phyloP scores from a whole-genome alignment of 2,329 filamentous ascomycete genomes.

The Alternaria solani region DNA sequence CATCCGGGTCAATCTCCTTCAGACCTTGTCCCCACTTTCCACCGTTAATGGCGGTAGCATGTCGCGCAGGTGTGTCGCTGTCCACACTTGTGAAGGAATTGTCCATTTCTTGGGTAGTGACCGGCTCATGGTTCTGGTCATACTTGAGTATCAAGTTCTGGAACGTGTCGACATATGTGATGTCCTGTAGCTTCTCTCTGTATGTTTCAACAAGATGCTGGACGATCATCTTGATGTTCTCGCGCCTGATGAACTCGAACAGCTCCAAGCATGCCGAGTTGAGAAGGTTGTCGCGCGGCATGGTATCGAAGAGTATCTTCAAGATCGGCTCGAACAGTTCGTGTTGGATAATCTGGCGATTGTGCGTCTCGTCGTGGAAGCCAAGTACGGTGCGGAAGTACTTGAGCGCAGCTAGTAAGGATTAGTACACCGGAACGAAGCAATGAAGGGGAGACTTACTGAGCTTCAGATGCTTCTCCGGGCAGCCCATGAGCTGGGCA shows the following conservation, averaged over 20 bases:
- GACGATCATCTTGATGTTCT: conserved; percentile 73
- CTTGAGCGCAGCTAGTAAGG: conserved; percentile 77
- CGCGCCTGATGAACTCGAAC: conserved; percentile 82
- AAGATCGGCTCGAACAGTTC: conserved; percentile 84
- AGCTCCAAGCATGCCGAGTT: conserved; percentile 94
- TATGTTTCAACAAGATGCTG: conserved; percentile 86
- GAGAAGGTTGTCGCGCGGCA: conserved; percentile 91
- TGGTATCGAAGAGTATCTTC: conserved; percentile 81
- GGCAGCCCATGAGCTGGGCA: conserved; percentile 79
- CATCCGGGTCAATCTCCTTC: conserved; percentile 82
- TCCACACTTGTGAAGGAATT: conserved; percentile 75
- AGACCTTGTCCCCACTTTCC: conserved; percentile 72
- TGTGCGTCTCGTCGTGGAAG: conserved; percentile 90
- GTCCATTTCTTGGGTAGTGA: conserved; percentile 66
- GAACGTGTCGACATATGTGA: conserved; percentile 88
- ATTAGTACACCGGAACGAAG: conserved; percentile 16
- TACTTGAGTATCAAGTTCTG: conserved; percentile 76
- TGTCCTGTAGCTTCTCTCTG: conserved; percentile 75
- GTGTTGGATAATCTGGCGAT: conserved; percentile 82
- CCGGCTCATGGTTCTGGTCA: conserved; percentile 71
- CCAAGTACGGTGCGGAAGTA: conserved; percentile 89
- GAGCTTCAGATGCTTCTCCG: conserved; percentile 91
- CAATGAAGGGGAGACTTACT: conserved; percentile 62
- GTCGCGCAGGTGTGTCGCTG: conserved; percentile 55
- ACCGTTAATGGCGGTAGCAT: conserved; percentile 61